A percentile compares a stretch with the other conserved stretches of the same genome.
Evolutionary conservation across 257 asterid species (phyloP).

Genomic region (Eustoma russellianum): DNA sequence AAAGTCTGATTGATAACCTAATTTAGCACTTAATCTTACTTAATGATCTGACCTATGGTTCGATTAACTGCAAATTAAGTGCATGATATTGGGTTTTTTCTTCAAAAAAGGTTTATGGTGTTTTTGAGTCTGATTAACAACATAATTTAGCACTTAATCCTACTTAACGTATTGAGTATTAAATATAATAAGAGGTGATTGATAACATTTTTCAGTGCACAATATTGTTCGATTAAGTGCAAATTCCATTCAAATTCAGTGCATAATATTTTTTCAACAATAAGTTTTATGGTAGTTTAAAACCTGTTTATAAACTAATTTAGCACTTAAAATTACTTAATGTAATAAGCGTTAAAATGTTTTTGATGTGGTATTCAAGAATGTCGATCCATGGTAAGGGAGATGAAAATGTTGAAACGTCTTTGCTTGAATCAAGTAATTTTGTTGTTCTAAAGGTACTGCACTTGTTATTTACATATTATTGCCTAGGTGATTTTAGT

Average conservation of each 20-base stretch:
- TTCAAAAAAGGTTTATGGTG: no score
- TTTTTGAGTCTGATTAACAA: no score
- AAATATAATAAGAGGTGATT: no score
- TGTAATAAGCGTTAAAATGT: conserved; percentile 47
- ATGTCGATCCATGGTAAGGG: conserved; percentile 98
- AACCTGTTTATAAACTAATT: no score
- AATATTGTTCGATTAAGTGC: neutral
- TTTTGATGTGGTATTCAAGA: conserved; percentile 89
- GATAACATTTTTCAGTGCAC: neutral
- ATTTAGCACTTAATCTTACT: no score
- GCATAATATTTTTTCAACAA: conserved; percentile 74
- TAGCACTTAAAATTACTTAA: no score
- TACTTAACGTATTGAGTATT: no score
- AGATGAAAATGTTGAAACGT: conserved; percentile 89
- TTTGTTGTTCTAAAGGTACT: conserved; percentile 90
- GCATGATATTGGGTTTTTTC: no score
- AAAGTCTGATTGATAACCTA: no score
- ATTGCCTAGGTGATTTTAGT: no score
- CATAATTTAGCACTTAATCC: no score
- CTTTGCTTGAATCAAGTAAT: conserved; percentile 95
- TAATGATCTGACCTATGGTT: neutral
- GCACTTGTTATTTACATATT: conserved; percentile 4
- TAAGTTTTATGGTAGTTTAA: conserved; percentile 85
- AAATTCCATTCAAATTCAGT: neutral
- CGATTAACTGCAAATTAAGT: no score